Evolutionary conservation across 1,284 basidiomycete genomes (phyloP).

Genomic region (Ustilago trichophora): DNA sequence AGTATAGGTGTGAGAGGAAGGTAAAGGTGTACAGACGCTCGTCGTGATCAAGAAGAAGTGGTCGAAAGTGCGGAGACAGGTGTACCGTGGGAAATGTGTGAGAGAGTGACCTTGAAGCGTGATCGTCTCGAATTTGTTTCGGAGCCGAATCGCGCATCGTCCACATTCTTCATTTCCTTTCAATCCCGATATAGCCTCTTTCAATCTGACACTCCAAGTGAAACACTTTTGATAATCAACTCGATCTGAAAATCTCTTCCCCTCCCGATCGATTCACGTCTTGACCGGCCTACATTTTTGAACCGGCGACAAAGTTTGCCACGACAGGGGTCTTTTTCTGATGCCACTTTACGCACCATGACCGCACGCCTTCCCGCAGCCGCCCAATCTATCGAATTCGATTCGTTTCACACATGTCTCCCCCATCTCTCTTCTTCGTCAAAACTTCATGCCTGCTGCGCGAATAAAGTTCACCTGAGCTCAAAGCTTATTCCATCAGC

Average conservation of each 20-base stretch:
- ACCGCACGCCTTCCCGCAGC: no score
- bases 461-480: no score
- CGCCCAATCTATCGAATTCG: no score
- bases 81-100: neutral
- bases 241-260: no score
- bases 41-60: constrained; percentile 3
- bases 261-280: neutral
- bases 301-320: neutral
- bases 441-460: no score
- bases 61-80: neutral
- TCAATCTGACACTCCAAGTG: no score
- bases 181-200: no score
- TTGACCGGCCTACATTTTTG: neutral
- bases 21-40: neutral
- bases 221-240: no score
- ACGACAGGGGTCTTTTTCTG: constrained; percentile 2
- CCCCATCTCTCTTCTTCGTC: no score
- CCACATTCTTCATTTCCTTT: neutral
- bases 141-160: constrained; percentile 5
- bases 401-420: no score
- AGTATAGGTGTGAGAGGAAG: neutral
- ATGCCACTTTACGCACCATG: constrained; percentile 2
- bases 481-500: no score
- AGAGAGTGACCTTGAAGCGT: constrained; percentile 1
- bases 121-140: constrained; percentile 17